Evolutionary conservation across 805 yeast species (phyloP).

Genomic region (Millerago galiae): DNA sequence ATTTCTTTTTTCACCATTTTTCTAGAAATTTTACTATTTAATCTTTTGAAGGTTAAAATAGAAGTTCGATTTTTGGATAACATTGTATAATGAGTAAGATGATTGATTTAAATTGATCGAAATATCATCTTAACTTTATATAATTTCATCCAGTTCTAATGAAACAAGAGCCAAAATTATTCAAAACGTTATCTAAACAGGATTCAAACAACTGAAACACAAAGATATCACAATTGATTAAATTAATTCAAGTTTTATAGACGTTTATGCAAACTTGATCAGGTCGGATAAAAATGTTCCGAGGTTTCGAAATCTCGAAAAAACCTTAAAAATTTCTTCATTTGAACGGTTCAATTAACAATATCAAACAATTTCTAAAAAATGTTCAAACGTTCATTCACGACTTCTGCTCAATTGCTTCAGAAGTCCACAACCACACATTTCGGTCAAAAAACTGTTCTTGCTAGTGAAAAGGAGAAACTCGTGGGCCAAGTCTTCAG

Average conservation of each 20-base stretch:
- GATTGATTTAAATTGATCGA: too few relatives aligned
- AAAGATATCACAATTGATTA: too few relatives aligned
- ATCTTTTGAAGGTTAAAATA: too few relatives aligned
- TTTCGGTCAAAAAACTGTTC: constrained; percentile 84
- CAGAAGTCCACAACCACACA: constrained; percentile 57
- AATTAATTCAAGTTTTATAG: too few relatives aligned
- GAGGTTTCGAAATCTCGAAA: not conserved
- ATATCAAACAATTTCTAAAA: not conserved
- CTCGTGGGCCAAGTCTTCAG: constrained; percentile 84
- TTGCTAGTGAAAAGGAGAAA: constrained; percentile 72
- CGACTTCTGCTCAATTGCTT: constrained; percentile 2
- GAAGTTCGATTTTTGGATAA: too few relatives aligned
- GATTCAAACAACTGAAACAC: not conserved
- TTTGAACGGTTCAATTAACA: not conserved
- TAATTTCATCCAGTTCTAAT: too few relatives aligned
- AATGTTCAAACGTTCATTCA: constrained; percentile 6
- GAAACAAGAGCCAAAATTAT: too few relatives aligned
- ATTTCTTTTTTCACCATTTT: too few relatives aligned
- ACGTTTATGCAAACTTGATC: too few relatives aligned
- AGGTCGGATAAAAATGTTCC: not conserved
- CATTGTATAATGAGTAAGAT: too few relatives aligned
- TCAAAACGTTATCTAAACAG: not conserved
- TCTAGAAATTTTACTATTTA: too few relatives aligned
- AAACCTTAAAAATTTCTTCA: not conserved
- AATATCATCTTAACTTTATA: too few relatives aligned